These are phyloP conservation scores for Dictyophora rubrovolvata DNA, from an alignment of 768 basidiomycete genomes.

Conservation along the genomic window DNA sequence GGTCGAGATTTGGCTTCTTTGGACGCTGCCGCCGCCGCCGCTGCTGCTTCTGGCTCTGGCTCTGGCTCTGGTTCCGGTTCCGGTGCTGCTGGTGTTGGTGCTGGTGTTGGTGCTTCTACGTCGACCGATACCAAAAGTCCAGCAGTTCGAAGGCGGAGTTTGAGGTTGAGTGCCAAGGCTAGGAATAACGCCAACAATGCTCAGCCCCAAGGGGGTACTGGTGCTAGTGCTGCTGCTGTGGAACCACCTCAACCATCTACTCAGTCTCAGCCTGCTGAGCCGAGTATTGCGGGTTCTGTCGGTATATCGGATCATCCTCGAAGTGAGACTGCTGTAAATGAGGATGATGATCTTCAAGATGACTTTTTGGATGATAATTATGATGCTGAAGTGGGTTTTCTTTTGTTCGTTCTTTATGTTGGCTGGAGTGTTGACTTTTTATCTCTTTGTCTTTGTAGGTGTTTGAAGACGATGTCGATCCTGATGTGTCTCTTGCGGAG, in stretches of 20 bases:
- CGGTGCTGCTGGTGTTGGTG: conserved; percentile 19
- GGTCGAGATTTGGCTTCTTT: conserved; percentile 1
- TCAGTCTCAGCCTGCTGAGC: conserved; percentile 7
- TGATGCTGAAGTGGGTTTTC: conserved; percentile 52
- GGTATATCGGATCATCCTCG: conserved; percentile 29
- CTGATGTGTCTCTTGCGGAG: conserved; percentile 57
- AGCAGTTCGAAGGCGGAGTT: conserved; percentile 63
- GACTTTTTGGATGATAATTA: conserved; percentile 81
- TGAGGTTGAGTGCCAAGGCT: conserved; percentile 69
- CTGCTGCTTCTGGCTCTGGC: neutral
- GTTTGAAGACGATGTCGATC: conserved; percentile 79
- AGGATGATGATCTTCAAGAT: conserved; percentile 53
- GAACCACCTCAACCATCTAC: conserved; percentile 10
- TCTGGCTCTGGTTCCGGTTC: conserved; percentile 10
- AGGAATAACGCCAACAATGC: conserved; percentile 15
- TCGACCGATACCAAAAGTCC: conserved; percentile 7
- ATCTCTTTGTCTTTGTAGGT: conserved; percentile 31
- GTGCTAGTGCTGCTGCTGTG: conserved; percentile 14
- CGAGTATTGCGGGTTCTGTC: neutral
- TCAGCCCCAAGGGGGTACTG: conserved; percentile 12
- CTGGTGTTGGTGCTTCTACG: conserved; percentile 27
- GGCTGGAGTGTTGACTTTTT: neutral
- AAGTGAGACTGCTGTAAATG: conserved; percentile 46
- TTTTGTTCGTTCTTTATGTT: neutral
- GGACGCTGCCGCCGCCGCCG: conserved; percentile 20